A percentile compares a stretch with the other conserved stretches of the same genome.
phyloP scores from a whole-genome alignment of 208 protist species.

The Trypanosoma mega region DNA sequence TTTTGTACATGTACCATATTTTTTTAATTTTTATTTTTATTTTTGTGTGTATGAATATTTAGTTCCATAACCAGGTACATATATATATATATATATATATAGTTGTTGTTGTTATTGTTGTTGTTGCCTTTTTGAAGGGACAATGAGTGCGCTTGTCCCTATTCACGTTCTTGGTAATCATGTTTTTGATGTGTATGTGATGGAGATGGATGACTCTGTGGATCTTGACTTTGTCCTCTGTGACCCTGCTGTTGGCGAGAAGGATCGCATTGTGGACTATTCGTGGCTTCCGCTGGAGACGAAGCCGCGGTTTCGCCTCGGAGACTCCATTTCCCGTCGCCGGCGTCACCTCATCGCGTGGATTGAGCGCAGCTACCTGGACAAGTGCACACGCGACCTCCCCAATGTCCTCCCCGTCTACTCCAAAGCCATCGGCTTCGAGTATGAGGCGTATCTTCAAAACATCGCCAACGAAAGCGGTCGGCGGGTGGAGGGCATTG shows the following conservation, averaged over 20 bases:
- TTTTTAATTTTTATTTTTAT: no score
- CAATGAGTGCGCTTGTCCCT: no score
- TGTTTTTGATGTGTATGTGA: slow-evolving; percentile 32
- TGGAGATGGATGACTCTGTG: slow-evolving; percentile 16
- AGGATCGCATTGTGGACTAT: slow-evolving; percentile 37
- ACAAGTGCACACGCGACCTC: slow-evolving; percentile 24
- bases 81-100: slow-evolving; percentile 7
- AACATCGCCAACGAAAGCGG: slow-evolving; percentile 7
- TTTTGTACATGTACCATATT: no score
- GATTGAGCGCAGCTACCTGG: slow-evolving; percentile 39
- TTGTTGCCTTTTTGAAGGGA: no score
- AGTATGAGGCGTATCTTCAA: slow-evolving; percentile 43
- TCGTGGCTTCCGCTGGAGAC: slow-evolving; percentile 26
- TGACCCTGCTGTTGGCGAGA: slow-evolving; percentile 14
- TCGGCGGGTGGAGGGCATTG: slow-evolving; percentile 21
- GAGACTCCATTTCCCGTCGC: slow-evolving; percentile 23
- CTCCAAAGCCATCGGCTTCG: slow-evolving; percentile 31
- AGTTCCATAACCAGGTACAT: no score
- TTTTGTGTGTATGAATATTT: no score
- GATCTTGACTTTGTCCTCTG: slow-evolving; percentile 57
- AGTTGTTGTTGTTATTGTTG: no score
- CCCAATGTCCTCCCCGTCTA: slow-evolving; percentile 20
- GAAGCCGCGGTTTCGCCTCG: slow-evolving; percentile 22
- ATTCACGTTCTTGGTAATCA: slow-evolving; percentile 9
- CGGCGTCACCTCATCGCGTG: slow-evolving; percentile 30